A percentile compares a stretch with the other conserved stretches of the same genome.
These are phyloP conservation scores for Solanum hybrid DNA, from an alignment of 305 asterid genomes.

Conservation along the genomic window DNA sequence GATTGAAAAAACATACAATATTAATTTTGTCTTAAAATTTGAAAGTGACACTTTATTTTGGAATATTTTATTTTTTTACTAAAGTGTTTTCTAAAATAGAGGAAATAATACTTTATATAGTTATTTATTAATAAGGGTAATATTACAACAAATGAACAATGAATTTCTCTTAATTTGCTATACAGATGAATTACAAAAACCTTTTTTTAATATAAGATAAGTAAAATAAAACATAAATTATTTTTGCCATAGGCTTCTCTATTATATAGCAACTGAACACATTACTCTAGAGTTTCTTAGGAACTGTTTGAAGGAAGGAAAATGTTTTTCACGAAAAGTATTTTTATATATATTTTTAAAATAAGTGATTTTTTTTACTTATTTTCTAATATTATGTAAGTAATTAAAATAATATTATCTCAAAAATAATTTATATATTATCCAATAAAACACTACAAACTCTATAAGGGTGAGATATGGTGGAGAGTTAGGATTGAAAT, in stretches of 20 bases:
- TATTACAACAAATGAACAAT: too few relatives aligned
- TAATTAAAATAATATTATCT: too few relatives aligned
- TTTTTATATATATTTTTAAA: too few relatives aligned
- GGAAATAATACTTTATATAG: background rate
- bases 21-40: background rate
- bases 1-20: background rate
- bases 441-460: too few relatives aligned
- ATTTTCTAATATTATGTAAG: too few relatives aligned
- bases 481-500: too few relatives aligned
- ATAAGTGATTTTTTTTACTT: too few relatives aligned
- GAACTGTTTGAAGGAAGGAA: background rate
- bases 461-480: too few relatives aligned
- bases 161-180: background rate
- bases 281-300: background rate
- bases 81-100: background rate
- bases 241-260: background rate
- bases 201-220: background rate
- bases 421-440: too few relatives aligned
- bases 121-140: background rate
- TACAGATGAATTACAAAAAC: background rate
- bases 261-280: background rate
- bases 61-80: too few relatives aligned
- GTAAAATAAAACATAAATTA: too few relatives aligned
- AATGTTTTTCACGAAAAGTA: too few relatives aligned
- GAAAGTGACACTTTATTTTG: background rate